Evolutionary conservation across 495 filamentous ascomycete genomes (phyloP), one percentile per base, ranked within the genome.

Genomic region (Aspergillus asperescens): DNA sequence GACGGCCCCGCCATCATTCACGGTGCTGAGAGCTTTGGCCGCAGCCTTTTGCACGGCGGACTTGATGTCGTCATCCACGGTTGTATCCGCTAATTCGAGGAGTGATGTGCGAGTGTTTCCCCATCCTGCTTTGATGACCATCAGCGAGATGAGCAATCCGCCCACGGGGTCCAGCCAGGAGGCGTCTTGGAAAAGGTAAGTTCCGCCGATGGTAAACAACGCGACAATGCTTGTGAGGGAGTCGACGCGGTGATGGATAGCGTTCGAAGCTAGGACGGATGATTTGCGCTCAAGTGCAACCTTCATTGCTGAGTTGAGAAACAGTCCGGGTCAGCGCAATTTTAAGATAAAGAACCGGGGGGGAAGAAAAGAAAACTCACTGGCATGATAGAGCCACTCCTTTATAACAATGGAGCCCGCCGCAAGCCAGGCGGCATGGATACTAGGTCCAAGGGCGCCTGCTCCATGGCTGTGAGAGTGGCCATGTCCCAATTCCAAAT

Each of bases 361-460:
- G n/a, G n/a, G n/a, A n/a, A n/a, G n/a, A n/a, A 18, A 23, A n/a
- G 9, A 28, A 37, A 37, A 77, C 90, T 75, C 82, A 94, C 92
- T 97, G 39, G 90, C 88, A 76, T 87, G 85, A 64, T 97, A 98
- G 23, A 98, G 73, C 87, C 91, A 98, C 66, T 98, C 93, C 72
- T 98, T 98, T 48, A 95, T 72, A 2, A 88, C 68, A 44, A 98
- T 94, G 1, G 89, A 93, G 4, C 88, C 90, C 13, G 80, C 88
- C n/a, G 93, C 93, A 19, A 98, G 69, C 93, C 93, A 98, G 15
- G 89, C 92, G 7, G 93, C 93, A 62, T 96, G 87, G 51, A 97
- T 77, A 62, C 85, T 92, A 0, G 93, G 93, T 0, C 82, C 87
- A 22, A 80, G 61, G 34, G 75, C 77, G 13, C 70, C 72, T n/a